Percentiles rank a stretch among this genome's conserved stretches.
phyloP scores from a whole-genome alignment of 176 grass and related monocot species.

The Cenchrus purpureus region DNA sequence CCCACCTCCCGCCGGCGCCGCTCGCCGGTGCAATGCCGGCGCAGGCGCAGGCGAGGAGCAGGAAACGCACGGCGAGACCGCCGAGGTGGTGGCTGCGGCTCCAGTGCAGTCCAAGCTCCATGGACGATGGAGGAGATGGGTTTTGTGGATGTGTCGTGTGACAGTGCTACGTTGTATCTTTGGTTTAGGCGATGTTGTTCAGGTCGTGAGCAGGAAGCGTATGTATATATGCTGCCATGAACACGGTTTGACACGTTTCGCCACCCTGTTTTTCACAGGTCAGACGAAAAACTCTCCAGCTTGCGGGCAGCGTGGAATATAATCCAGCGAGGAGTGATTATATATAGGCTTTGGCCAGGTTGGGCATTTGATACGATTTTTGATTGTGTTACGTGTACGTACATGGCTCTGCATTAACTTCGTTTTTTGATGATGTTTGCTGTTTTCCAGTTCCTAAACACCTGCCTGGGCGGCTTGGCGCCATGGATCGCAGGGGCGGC shows the following conservation, averaged over 20 bases:
- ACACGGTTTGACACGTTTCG: background rate
- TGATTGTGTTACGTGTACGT: background rate
- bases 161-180: background rate
- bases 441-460: background rate
- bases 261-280: background rate
- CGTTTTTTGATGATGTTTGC: background rate
- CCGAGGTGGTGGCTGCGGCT: background rate
- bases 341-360: background rate
- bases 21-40: constrained; percentile 4
- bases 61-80: background rate
- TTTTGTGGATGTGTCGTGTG: background rate
- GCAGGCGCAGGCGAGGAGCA: constrained; percentile 15
- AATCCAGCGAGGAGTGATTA: no score
- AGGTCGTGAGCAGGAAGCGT: constrained; percentile 8
- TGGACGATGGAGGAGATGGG: background rate
- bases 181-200: background rate
- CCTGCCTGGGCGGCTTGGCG: no score
- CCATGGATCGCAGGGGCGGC: no score
- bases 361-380: background rate
- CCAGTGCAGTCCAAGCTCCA: constrained; percentile 9
- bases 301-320: background rate
- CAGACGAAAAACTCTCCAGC: background rate
- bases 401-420: background rate
- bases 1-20: constrained; percentile 59
- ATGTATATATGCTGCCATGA: background rate